Evolutionary conservation across 768 basidiomycete species (phyloP), one percentile per base, ranked within the genome.

Genomic region (Gloeophyllum trabeum): DNA sequence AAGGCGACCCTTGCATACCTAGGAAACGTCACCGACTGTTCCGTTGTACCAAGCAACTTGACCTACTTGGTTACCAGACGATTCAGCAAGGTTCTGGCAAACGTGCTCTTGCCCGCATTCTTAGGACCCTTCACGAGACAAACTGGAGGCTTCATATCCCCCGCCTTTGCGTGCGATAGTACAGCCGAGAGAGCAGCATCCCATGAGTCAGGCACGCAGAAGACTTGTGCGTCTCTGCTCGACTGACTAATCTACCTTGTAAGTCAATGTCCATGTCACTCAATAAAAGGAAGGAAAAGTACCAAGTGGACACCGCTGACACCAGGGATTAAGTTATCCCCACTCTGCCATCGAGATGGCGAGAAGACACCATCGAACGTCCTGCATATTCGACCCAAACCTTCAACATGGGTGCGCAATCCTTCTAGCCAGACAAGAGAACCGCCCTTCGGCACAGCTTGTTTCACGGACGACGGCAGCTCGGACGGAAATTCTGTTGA

Each of bases 21-120:
- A 45, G 10, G 26, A 21, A 13, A 12, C 7, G 6, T 21, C 10
- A 19, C 39, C 39, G 45, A 35, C n/a, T 42, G 24, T 3, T 30
- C 10, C 22, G 40, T 46, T 35, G 28, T 14, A 4, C 14, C n/a
- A 40, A 35, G 21, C 35, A 22, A 18, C 24, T n/a, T 14, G 46
- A 58, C 67, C 44, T 44, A 87, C 81, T 66, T 64, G 24, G 55
- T 60, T 21, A 85, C 56, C 23, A 99, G 63, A 10, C 63, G 64
- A 54, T 96, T 96, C 13, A 85, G 54, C 12, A 89, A 55, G 1
- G 76, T 75, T 42, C 85, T 66, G 1, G 85, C 77, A 52, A 97
- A 83, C 0, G 88, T 89, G 46, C 90, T 94, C 59, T 99, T 99
- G 0, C 94, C 93, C 5, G 76, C 71, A 39, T 86, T 80, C 59